Percentiles rank a stretch among this genome's conserved stretches.
Conservation (phyloP, 805 yeast genomes). For the Saccharomycopsis fibuligera region DNA sequence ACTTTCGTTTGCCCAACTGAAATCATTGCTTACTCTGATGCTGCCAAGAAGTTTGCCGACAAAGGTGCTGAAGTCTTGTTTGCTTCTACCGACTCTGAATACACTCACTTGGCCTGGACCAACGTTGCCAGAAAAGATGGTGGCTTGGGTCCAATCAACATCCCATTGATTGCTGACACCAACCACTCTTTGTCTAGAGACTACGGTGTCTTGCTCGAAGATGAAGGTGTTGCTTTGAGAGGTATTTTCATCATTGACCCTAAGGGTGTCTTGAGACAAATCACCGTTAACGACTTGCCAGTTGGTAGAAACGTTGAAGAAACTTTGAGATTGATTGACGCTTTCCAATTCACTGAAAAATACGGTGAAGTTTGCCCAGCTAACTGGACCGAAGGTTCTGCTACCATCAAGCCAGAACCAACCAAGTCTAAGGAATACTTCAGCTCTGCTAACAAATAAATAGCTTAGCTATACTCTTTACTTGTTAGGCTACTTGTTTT, state of each 20-base stretch:
- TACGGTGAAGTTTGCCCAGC: constrained; percentile 99
- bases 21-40: constrained; percentile 97
- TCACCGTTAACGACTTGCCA: constrained; percentile 97
- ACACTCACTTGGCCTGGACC: constrained; percentile 97
- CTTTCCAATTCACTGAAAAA: constrained; percentile 99
- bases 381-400: constrained; percentile 96
- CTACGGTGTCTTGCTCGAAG: constrained; percentile 96
- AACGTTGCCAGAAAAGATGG: constrained; percentile 94
- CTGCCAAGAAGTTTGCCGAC: constrained; percentile 80
- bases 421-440: constrained; percentile 76
- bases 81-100: constrained; percentile 98
- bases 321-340: constrained; percentile 94
- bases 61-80: constrained; percentile 85
- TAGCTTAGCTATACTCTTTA: too few species aligned
- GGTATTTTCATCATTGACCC: constrained; percentile 98
- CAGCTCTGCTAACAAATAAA: constrained; percentile 46
- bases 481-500: too few species aligned
- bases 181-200: constrained; percentile 92
- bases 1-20: constrained; percentile 99
- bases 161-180: constrained; percentile 94
- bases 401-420: constrained; percentile 83
- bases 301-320: constrained; percentile 99
- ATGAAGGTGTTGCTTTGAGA: constrained; percentile 94
- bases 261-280: constrained; percentile 88
- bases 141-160: constrained; percentile 93